Evolutionary conservation across 768 basidiomycete species (phyloP), one percentile per base, ranked within the genome.

Genomic region (Pisolithus tinctorius): DNA sequence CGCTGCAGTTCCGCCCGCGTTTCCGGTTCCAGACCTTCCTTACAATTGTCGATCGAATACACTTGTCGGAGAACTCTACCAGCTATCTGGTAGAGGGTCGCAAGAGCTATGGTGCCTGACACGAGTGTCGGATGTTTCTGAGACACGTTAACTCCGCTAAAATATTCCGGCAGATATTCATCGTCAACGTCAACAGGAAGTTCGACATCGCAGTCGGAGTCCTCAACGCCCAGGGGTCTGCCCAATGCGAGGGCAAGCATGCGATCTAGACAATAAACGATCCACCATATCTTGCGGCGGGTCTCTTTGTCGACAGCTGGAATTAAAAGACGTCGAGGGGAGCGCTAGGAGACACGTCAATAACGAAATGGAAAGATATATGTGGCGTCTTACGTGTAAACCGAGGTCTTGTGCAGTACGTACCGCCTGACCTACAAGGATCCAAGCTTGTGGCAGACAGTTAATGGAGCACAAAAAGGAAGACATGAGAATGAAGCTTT

Each of bases 401-500:
- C 93, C 93, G 39, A 94, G 75, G 71, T 95, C 93, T 67, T 94
- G 93, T 3, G 88, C 92, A 53, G 83, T 83, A 53, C 93, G 82
- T 44, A 95, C 82, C 23, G 89, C 93, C 66, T 94, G 93, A 40
- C 93, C 93, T 49, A 93, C 81, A 51, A 93, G 76, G 55, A 94
- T 80, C 93, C 93, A 95, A 29, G 92, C 90, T 69, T 93, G 93
- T 3, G 93, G 93, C 47, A 95, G 79, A 63, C 92, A 93, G 62
- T 95, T 95, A 59, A 94, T 78, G 49, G 91, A 92, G 63, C 92
- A 93, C 53, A 95, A 74, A 72, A 93, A 94, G 1, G 91, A 86
- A 47, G 92, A 86, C 78, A 93, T 80, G 50, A 95, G 76, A 55
- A 90, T 80, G 64, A 93, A 86, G 67, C 88, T 88, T 72, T 94